Base-by-base conservation (phyloP, 2,329 filamentous ascomycete species). In the Fusarium guadeloupense region DNA sequence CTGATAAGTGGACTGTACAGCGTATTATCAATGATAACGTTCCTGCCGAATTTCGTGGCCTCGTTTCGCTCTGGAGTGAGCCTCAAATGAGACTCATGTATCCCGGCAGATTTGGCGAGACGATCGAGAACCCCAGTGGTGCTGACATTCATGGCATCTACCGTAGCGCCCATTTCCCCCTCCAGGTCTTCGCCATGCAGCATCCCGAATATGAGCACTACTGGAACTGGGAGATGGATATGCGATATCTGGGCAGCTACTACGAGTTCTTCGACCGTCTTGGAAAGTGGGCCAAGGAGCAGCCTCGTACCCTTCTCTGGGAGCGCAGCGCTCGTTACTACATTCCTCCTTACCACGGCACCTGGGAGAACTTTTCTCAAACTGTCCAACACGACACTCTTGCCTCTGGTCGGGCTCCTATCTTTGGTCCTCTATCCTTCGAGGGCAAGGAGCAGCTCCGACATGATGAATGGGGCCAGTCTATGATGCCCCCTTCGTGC, bases 21-120 rank as follows among this genome's bases (percentile, higher is more conserved):
- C 81, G 84, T 14, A 85, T 94, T 69, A 79, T 96, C 71, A 83
- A 86, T 71, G 78, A 84, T 70, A 82, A 89, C 68, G 75, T 90
- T 68, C 81, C 91, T 1, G 80, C 84, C 56, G 91, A 94, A 70
- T 96, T 96, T 75, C 90, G 89, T 71, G 86, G 88, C 57, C 85
- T 96, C 74, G 90, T 89, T 38, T 92, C 89, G 0, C 79, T 96
- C 6, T 96, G 92, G 92, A 93, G 91, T 3, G 91, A 95, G 74
- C 83, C 86, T 46, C 91, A 94, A 75, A 94, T 96, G 90, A 82
- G 83, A 52, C 81, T 93, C 51, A 87, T 92, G 74, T 96, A 96
- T 70, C 75, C 83, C 57, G 85, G 85, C 3, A 84, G 86, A 34
- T 89, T 93, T n/a, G 88, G 89, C 66, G 85, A 88, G 38, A 85